phyloP scores from a whole-genome alignment of 1,284 basidiomycete genomes.

The Stygiomarasmius scandens region DNA sequence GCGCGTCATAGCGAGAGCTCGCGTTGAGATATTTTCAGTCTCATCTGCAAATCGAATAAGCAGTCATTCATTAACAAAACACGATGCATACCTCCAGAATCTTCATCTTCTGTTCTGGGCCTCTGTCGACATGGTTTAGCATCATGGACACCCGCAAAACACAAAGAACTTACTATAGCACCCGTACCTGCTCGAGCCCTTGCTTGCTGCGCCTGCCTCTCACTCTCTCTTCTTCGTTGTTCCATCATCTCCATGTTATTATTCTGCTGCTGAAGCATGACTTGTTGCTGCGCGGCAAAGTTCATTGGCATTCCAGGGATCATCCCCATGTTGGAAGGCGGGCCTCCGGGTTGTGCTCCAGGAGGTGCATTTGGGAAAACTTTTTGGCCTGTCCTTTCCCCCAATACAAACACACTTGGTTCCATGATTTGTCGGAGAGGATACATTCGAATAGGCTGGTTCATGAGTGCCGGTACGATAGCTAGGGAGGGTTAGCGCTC shows the following conservation, averaged over 20 bases:
- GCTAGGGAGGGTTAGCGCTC: conserved; percentile 36
- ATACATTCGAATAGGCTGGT: conserved; percentile 66
- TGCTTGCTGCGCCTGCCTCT: conserved; percentile 37
- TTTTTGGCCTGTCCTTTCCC: conserved; percentile 70
- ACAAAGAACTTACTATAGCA: conserved; percentile 26
- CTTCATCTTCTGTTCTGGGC: conserved; percentile 61
- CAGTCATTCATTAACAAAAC: conserved; percentile 3
- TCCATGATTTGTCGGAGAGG: conserved; percentile 68
- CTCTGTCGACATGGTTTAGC: background rate
- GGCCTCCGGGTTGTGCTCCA: conserved; percentile 20
- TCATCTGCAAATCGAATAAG: conserved; percentile 51
- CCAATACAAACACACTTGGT: conserved; percentile 64
- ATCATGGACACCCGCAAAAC: background rate
- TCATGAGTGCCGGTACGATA: conserved; percentile 47
- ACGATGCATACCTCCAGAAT: conserved; percentile 58
- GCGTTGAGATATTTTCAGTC: conserved; percentile 67
- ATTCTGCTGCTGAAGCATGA: conserved; percentile 72
- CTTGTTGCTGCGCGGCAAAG: conserved; percentile 49
- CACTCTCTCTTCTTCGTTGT: conserved; percentile 50
- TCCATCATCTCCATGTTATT: conserved; percentile 70
- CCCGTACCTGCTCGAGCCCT: conserved; percentile 11
- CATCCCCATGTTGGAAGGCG: conserved; percentile 27
- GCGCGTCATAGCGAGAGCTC: conserved; percentile 68
- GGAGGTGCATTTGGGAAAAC: conserved; percentile 45
- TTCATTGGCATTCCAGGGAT: conserved; percentile 24